Evolutionary conservation across 2,329 filamentous ascomycete species (phyloP), one percentile per base, ranked within the genome.

Genomic region (Mariannaea sp.): DNA sequence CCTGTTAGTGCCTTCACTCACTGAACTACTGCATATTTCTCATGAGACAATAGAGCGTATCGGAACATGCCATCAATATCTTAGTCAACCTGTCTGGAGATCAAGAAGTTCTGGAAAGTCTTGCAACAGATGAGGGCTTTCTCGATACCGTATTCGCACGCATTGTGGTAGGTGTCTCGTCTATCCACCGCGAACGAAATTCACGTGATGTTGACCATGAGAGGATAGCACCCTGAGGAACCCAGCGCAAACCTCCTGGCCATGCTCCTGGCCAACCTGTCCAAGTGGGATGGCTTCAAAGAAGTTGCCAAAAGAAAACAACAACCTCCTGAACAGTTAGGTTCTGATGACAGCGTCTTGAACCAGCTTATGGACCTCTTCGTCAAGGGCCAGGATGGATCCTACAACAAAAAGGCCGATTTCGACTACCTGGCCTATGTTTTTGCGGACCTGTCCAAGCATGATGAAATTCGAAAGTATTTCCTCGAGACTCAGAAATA

Each of bases 341-440:
- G 84, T 5, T 88, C 84, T 1, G 89, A 90, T 33, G 81, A 86
- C 29, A 79, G 84, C 53, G 86, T 90, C 4, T 83, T 97, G 65
- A 92, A 97, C 71, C 94, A 97, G 73, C 78, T 99, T 24, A 85
- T 99, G 71, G 94, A 97, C 71, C 87, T 95, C 64, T 99, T 99
- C 69, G 94, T 97, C 69, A 95, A 94, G 75, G 93, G 93, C 16
- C 86, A 90, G 17, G 86, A 89, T 56, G 89, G 88, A 19, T 79
- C 80, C 8, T 92, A 94, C 73, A 97, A 97, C 78, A 87, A 89
- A 68, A 71, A 88, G 20, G 92, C 92, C 55, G 83, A 93, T 73
- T 97, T 86, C 71, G 92, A 99, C 75, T 97, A 97, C 73, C 82
- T 99, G 19, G 86, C 92, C 35, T 99, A 97, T 69, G 80, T 97